Base-by-base conservation (phyloP, 192 early-diverging fungal genomes). In the Anaeromyces robustus region DNA sequence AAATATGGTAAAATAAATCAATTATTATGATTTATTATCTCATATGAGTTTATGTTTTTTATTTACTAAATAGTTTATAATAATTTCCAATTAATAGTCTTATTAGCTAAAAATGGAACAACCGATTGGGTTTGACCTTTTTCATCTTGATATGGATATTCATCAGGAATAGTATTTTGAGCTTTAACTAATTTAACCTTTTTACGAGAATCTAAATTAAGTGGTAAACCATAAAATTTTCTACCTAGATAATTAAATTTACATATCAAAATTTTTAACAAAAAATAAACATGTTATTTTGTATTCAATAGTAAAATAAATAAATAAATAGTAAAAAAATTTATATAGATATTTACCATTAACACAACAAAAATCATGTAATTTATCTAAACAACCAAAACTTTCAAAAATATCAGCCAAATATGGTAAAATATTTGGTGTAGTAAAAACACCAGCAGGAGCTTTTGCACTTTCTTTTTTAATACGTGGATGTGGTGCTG, bases 391-490 rank as follows among this genome's bases (percentile, higher is more conserved):
- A n/a, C 92, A 92, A 2, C 93, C 95, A 80, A 96, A 90, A 9
- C 90, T 91, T 31, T 96, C 96, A 77, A 99, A 89, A 80, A 96
- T 89, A n/a, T 92, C 92, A 6, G 95, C 95, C 78, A 99, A 87
- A 82, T 97, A 96, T 30, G 92, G 94, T 30, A 95, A 80, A 6
- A 95, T 88, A 34, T 95, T 87, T 28, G 95, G 95, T 9, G 94
- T 94, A 14, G 95, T 96, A 81, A 96, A 99, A 4, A 99, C 96
- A 78, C 97, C 97, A 7, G 97, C 97, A 78, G 89, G 90, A 7
- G 96, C 90, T 12, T 88, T 87, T 18, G 92, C 90, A 29, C 91
- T 91, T 84, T 99, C 96, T 85, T 99, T 99, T 77, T 89, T 87
- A 77, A 89, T 86, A 13, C 92, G 92, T 19, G 96, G 96, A 79